Base-by-base conservation (phyloP, 164 flowering plant species). In the Cinnamomum micranthum region DNA sequence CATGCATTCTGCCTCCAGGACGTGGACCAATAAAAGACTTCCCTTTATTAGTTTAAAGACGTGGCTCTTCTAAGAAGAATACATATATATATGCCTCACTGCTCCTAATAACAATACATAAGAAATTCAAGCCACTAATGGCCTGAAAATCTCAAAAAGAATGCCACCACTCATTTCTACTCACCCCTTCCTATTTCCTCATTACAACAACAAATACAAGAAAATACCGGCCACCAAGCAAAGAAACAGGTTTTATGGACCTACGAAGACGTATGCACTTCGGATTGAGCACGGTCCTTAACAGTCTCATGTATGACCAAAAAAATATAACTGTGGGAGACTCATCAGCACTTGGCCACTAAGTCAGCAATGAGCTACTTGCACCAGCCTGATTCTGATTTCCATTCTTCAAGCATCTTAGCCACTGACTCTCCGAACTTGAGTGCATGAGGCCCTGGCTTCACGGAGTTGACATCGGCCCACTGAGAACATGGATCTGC, bases 401-500 rank as follows among this genome's bases (percentile, higher is more conserved):
- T 82, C 84, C 74, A 75, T 23, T 85, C 90, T 73, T 84, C 86
- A 6, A 88, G 76, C 50, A 87, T 86, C 75, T 76, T 83, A 41
- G 74, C 74, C 31, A 92, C 79, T 15, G 88, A 76, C 50, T 84
- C 84, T 27, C 78, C 82, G 33, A 94, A 78, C 77, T 75, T 89
- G 77, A 80, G 83, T 2, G 89, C 93, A 63, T 80, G 87, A 20
- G 84, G 89, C 22, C 94, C 90, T 7, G 98, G 93, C 77, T 81
- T 89, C 73, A 92, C 33, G 22, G 85, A 77, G 77, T 93, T 92
- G 73, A 88, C 85, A 76, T 95, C 90, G 25, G 89, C 92, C 98
- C 96, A 93, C 23, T 82, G 84, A 4, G 97, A 87, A 85, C 97
- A 94, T 35, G 96, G 92, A 80, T 91, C 97, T 64, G 70, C 77